Base-by-base conservation (phyloP, 805 yeast genomes). In the Torulaspora indica region DNA sequence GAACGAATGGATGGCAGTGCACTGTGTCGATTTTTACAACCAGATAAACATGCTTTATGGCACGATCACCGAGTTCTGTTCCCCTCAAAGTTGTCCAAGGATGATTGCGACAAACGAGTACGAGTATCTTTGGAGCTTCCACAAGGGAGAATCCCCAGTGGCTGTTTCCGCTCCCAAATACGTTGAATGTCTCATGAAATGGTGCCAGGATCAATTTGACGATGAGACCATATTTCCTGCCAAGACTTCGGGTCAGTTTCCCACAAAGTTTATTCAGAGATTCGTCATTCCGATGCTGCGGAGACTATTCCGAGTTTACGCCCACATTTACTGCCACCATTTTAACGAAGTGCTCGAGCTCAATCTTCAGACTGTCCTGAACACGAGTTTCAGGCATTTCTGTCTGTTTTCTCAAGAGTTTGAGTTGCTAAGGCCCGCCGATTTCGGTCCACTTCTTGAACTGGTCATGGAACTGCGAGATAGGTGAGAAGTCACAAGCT, bases 61-160 rank as follows among this genome's bases (percentile, higher is more conserved):
- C 8, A 81, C 97, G 3, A 85, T 93, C 52, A 91, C 98, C 1
- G 96, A 89, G 67, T 90, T 93, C 60, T 93, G 99, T 64, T 88
- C 97, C 0, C 97, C 98, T 2, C 66, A 71, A n/a, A 77, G 95
- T 2, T 93, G 99, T 63, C 98, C 98, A 2, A 72, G 93, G 46
- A 93, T 93, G 99, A 90, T 86, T 45, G 99, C 99, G 15, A 91
- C 98, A 0, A 93, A 84, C 49, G 97, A 90, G 69, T 91, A 89
- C 61, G 98, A 93, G 66, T 93, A 93, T 60, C 73, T 93, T 47
- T 93, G 99, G 99, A 96, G 91, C 63, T 95, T 90, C 56, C 74
- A 85, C 7, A 71, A 71, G 52, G 70, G 78, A 33, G 66, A 70
- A 46, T 79, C 82, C 48, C 98, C 98, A 0, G 78, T 86, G 7